phyloP scores from a whole-genome alignment of 2,329 filamentous ascomycete species.

The Sclerotinia subarctica region DNA sequence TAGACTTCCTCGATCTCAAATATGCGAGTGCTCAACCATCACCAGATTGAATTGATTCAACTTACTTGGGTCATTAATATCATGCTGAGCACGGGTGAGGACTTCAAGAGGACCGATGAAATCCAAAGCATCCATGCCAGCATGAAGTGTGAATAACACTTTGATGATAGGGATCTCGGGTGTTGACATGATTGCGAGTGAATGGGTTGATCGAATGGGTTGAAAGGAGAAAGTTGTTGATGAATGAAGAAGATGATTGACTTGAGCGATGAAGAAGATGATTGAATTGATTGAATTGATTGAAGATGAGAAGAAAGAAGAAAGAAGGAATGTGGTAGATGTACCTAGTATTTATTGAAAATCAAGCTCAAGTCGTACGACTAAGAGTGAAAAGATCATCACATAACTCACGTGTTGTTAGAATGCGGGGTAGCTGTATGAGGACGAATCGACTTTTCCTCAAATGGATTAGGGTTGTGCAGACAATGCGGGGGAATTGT shows the following conservation, averaged over 20 bases:
- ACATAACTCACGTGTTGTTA: constrained; percentile 20
- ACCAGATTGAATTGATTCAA: constrained; percentile 14
- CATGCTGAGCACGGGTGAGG: constrained; percentile 51
- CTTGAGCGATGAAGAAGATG: background rate
- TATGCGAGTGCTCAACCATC: background rate
- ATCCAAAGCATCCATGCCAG: constrained; percentile 55
- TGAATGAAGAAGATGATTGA: constrained; percentile 12
- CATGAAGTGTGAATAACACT: constrained; percentile 56
- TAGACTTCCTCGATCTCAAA: background rate
- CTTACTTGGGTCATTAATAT: constrained; percentile 51
- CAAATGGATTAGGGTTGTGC: background rate
- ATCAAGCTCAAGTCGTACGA: constrained; percentile 9
- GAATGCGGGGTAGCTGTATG: constrained; percentile 21
- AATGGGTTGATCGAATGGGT: background rate
- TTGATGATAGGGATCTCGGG: constrained; percentile 46
- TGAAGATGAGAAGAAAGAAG: background rate
- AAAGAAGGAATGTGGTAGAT: background rate
- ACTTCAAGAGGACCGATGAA: constrained; percentile 57
- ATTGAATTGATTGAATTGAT: background rate
- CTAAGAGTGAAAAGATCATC: constrained; percentile 8
- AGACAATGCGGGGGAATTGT: constrained; percentile 7
- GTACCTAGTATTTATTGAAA: background rate
- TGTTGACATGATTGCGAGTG: constrained; percentile 36
- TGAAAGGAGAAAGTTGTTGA: background rate
- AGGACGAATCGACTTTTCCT: background rate